phyloP scores from a whole-genome alignment of 805 yeast species.

The Candida caryicola region DNA sequence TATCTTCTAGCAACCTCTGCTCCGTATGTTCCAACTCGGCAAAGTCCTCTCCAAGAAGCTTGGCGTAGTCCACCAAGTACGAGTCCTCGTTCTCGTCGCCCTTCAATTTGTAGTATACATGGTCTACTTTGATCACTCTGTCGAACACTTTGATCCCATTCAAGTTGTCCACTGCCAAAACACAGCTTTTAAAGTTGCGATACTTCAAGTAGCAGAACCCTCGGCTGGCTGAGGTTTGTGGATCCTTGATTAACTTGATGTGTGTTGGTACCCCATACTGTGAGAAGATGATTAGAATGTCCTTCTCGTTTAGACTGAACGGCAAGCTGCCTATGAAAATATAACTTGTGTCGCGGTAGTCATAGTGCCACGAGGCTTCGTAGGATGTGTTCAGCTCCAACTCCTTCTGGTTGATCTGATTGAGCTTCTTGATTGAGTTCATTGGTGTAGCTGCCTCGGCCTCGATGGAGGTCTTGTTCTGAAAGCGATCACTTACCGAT shows the following conservation, averaged over 20 bases:
- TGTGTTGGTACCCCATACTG: slow-evolving; percentile 88
- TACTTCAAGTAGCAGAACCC: slow-evolving; percentile 84
- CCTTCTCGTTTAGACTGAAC: slow-evolving; percentile 64
- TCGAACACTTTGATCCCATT: slow-evolving; percentile 66
- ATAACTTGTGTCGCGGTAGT: slow-evolving; percentile 72
- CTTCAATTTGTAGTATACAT: slow-evolving; percentile 57
- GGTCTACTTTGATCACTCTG: slow-evolving; percentile 58
- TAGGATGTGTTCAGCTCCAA: slow-evolving; percentile 55
- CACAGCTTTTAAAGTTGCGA: slow-evolving; percentile 75
- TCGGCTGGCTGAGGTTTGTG: slow-evolving; percentile 56
- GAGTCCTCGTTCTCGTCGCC: slow-evolving; percentile 51
- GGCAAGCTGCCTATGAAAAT: slow-evolving; percentile 76
- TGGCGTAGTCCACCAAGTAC: slow-evolving; percentile 28
- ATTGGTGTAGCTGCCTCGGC: slow-evolving; percentile 13
- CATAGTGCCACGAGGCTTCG: slow-evolving; percentile 86
- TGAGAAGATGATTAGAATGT: slow-evolving; percentile 73
- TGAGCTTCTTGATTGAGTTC: slow-evolving; percentile 44
- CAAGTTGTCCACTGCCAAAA: slow-evolving; percentile 84
- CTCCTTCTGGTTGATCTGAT: slow-evolving; percentile 64
- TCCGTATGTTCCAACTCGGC: slow-evolving; percentile 1
- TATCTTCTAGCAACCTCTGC: slow-evolving; percentile 1
- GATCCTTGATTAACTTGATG: slow-evolving; percentile 64
- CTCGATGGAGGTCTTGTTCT: not conserved
- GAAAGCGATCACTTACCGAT: not conserved
- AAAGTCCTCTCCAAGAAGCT: slow-evolving; percentile 8